Conservation (phyloP, 2,329 filamentous ascomycete species). For the Beauveria scarabaeidicola region DNA sequence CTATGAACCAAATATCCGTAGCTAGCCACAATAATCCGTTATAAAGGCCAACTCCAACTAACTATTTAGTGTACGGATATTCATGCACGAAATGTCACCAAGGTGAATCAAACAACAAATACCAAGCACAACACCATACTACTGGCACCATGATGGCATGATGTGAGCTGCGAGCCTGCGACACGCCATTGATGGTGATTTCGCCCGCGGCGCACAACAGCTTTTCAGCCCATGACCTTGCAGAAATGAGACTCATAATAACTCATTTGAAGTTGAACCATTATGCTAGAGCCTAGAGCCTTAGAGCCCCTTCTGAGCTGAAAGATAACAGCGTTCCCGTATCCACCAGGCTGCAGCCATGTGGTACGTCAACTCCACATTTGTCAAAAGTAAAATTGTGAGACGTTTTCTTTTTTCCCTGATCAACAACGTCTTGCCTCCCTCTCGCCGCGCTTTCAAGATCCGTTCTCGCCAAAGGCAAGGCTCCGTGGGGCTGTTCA, state of each 20-base stretch:
- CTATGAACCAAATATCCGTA: too few relatives aligned
- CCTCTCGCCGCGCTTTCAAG: neutral
- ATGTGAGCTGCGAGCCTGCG: neutral
- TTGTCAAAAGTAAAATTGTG: neutral
- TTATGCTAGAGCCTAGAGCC: neutral
- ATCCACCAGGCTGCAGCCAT: neutral
- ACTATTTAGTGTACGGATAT: too few relatives aligned
- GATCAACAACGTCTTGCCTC: neutral
- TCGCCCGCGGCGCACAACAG: neutral
- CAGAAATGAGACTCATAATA: neutral
- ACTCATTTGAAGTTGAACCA: too few relatives aligned
- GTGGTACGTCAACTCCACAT: neutral
- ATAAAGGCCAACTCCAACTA: too few relatives aligned
- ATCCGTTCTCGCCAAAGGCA: neutral
- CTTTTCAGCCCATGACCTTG: neutral
- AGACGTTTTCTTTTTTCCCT: neutral
- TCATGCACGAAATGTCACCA: neutral
- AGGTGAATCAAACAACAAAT: neutral
- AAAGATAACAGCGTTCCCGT: conserved; percentile 1
- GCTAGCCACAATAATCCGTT: neutral
- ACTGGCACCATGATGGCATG: neutral
- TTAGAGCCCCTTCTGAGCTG: neutral
- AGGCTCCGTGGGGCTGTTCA: neutral
- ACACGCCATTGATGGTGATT: neutral
- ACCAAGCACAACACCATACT: neutral